Evolutionary conservation across 495 filamentous ascomycete species (phyloP).

Genomic region (Gamarada debralockiae): DNA sequence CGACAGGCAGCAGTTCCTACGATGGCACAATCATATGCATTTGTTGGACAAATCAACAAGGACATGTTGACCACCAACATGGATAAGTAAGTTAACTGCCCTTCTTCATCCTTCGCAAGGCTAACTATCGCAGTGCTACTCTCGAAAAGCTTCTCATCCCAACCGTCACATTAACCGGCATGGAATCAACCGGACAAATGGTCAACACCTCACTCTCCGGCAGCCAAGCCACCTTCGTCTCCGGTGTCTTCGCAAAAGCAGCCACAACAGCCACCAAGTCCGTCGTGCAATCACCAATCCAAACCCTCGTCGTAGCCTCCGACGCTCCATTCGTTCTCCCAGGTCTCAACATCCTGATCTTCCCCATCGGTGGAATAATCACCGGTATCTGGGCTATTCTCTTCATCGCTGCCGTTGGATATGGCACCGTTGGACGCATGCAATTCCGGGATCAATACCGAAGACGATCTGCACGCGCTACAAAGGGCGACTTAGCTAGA

Average conservation of each 20-base stretch:
- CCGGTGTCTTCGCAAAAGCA: conserved; percentile 51
- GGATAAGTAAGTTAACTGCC: conserved; percentile 17
- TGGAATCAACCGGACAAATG: conserved; percentile 33
- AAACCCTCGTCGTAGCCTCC: conserved; percentile 29
- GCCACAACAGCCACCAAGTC: conserved; percentile 39
- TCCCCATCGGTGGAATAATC: conserved; percentile 64
- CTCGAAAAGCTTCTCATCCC: conserved; percentile 61
- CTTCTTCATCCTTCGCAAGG: conserved; percentile 1
- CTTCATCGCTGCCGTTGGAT: conserved; percentile 51
- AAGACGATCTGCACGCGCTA: conserved; percentile 41
- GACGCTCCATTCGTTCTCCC: conserved; percentile 55
- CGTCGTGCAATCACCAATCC: conserved; percentile 25
- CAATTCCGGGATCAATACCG: conserved; percentile 60
- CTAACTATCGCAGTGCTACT: conserved; percentile 38
- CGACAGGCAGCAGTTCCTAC: conserved; percentile 19
- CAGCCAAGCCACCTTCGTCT: conserved; percentile 64
- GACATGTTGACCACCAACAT: conserved; percentile 30
- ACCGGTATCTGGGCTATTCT: conserved; percentile 57
- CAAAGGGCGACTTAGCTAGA: conserved; percentile 28
- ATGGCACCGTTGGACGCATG: conserved; percentile 59
- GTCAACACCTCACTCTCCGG: conserved; percentile 59
- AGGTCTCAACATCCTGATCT: conserved; percentile 61
- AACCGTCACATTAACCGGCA: conserved; percentile 53
- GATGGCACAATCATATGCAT: conserved; percentile 46
- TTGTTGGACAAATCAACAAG: conserved; percentile 49